Evolutionary conservation across 2,329 filamentous ascomycete genomes (phyloP), one percentile per base, ranked within the genome.

Genomic region (Aspergillus japonicus): DNA sequence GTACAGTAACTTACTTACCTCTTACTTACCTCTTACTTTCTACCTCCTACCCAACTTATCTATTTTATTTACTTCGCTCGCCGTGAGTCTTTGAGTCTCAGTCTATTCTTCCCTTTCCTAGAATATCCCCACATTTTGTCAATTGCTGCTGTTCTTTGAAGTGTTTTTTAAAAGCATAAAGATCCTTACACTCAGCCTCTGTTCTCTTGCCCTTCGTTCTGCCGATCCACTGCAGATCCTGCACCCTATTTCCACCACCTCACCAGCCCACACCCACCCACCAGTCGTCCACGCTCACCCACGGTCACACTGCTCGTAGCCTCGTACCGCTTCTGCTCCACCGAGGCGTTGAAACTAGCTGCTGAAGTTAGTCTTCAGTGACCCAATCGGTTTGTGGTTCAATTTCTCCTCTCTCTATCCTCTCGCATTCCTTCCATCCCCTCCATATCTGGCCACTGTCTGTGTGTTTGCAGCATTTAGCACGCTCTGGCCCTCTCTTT

Each of bases 151-250:
- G 11, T 35, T 35, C 7, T 29, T 29, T 10, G 7, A 29, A 29
- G 3, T 29, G 10, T 29, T 29, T 29, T 29, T 29, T 6, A 10
- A 3, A 29, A 29, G 26, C 3, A 29, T 29, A 29, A n/a, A n/a
- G n/a, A n/a, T 29, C 7, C 26, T 35, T 35, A 35, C 12, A 35
- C 33, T 2, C 26, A 29, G 7, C 8, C 19, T 12, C 23, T 39
- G 12, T 42, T 29, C 19, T 54, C n/a, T 48, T 14, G 42, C 23
- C 24, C 31, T 16, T 52, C 47, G 26, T 26, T 51, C 23, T 47
- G 59, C 42, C 59, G 56, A 61, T 61, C 58, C 58, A 31, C 53
- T 50, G 49, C 58, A 60, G 50, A 57, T 54, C 51, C 55, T 47
- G 56, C 59, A 53, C 56, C 59, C 42, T 47, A 16, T 8, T 42